phyloP scores from a whole-genome alignment of 441 rosid species.

The California macrophylla region DNA sequence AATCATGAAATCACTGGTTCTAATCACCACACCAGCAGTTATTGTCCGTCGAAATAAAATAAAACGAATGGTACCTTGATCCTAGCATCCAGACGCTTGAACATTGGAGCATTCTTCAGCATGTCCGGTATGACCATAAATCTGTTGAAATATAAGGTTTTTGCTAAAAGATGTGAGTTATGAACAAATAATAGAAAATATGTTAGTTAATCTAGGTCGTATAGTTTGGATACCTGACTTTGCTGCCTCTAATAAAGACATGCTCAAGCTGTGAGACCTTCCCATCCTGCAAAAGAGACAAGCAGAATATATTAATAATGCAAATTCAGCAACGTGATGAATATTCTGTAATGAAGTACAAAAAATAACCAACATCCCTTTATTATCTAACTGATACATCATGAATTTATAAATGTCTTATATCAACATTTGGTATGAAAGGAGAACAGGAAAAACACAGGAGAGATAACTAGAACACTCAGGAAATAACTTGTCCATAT shows the following conservation, averaged over 20 bases:
- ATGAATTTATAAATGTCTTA: too few species aligned
- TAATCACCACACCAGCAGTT: neutral
- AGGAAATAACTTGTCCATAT: neutral
- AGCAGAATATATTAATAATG: slow-evolving; percentile 3
- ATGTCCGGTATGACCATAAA: slow-evolving; percentile 99
- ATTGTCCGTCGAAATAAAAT: too few species aligned
- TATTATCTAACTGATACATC: too few species aligned
- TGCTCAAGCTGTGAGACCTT: slow-evolving; percentile 96
- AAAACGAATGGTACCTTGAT: slow-evolving; percentile 1
- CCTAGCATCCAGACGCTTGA: slow-evolving; percentile 5
- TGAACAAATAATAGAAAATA: neutral
- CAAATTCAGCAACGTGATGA: neutral
- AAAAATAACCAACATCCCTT: too few species aligned
- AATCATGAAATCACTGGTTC: neutral
- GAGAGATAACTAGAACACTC: too few species aligned
- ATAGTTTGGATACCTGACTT: slow-evolving; percentile 41
- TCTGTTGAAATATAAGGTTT: slow-evolving; percentile 32
- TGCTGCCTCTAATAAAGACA: slow-evolving; percentile 91
- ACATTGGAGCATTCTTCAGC: slow-evolving; percentile 81
- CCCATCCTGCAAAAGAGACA: slow-evolving; percentile 53
- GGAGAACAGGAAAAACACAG: too few species aligned
- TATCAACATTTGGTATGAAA: too few species aligned
- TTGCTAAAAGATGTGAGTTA: neutral
- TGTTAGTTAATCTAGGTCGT: neutral
- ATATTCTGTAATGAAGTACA: neutral